Evolutionary conservation across 129 eudicot genomes (phyloP).

Genomic region (Calendula officinalis): DNA sequence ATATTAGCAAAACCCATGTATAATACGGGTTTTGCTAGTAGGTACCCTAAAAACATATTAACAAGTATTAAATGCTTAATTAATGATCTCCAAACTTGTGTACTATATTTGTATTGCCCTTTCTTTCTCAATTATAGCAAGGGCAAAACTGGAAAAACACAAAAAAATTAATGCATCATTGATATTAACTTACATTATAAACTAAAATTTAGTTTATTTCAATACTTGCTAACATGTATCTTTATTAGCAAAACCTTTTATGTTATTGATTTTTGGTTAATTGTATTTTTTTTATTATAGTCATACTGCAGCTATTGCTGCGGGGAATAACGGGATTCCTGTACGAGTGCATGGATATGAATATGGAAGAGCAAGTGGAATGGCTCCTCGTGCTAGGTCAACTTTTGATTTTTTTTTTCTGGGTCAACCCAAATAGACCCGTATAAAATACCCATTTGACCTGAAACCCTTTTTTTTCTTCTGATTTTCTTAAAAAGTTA

Average conservation of each 20-base stretch:
- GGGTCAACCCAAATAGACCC: background rate
- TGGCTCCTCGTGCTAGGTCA: slow-evolving; percentile 99
- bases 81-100: too few relatives aligned
- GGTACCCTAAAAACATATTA: too few relatives aligned
- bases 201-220: too few relatives aligned
- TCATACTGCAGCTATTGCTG: slow-evolving; percentile 98
- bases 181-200: too few relatives aligned
- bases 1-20: too few relatives aligned
- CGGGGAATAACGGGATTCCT: slow-evolving; percentile 95
- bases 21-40: too few relatives aligned
- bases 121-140: too few relatives aligned
- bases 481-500: background rate
- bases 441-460: background rate
- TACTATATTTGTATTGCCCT: too few relatives aligned
- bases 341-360: slow-evolving; percentile 89
- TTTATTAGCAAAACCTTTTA: background rate
- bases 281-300: slow-evolving; percentile 33
- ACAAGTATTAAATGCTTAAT: too few relatives aligned
- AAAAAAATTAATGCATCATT: too few relatives aligned
- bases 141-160: too few relatives aligned
- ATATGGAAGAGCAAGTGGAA: slow-evolving; percentile 95
- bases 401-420: background rate
- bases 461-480: background rate
- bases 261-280: background rate
- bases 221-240: too few relatives aligned